Evolutionary conservation across 345 rosid genomes (phyloP), one percentile per base, ranked within the genome.

Genomic region (Heritiera fomes): DNA sequence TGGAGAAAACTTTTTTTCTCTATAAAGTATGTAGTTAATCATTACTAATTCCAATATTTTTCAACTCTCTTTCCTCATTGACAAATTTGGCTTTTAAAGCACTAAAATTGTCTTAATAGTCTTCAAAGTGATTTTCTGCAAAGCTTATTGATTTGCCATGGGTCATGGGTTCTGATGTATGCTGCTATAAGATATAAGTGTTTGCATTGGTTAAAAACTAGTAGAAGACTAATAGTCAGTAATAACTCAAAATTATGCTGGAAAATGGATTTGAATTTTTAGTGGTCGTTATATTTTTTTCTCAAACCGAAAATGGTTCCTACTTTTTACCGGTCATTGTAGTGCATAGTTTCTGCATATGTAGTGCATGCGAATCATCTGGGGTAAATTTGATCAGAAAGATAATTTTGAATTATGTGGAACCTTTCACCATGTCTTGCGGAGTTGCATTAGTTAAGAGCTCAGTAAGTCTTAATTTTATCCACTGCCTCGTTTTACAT

Each of bases 61-160:
- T 71, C 28, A 71, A 50, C 45, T 50, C 32, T 14, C 20, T 50
- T 50, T 49, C 38, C 20, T 17, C 13, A 9, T 32, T 9, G 45
- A 8, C 46, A 30, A 70, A 49, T 71, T 71, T 71, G 60, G 60
- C 20, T 14, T 71, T 30, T 30, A 23, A 70, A 65, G 28, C 0
- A 3, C 20, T 65, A 17, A 23, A 28, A 23, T 47, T 70, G n/a
- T 28, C 23, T 28, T 13, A 7, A 47, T 8, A 50, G 60, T 52
- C 45, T 71, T 50, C 46, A 50, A 70, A 49, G 18, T 49, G 43
- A 50, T 70, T 70, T 70, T 70, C 59, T 60, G 3, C 60, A 50
- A 71, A 71, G 38, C 15, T 50, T 4, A 50, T 50, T 50, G 75
- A 11, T 8, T 50, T 15, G 75, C 23, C 28, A 50, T 52, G n/a